Conservation (phyloP, 495 filamentous ascomycete species). For the Penicillium macrosclerotiorum region DNA sequence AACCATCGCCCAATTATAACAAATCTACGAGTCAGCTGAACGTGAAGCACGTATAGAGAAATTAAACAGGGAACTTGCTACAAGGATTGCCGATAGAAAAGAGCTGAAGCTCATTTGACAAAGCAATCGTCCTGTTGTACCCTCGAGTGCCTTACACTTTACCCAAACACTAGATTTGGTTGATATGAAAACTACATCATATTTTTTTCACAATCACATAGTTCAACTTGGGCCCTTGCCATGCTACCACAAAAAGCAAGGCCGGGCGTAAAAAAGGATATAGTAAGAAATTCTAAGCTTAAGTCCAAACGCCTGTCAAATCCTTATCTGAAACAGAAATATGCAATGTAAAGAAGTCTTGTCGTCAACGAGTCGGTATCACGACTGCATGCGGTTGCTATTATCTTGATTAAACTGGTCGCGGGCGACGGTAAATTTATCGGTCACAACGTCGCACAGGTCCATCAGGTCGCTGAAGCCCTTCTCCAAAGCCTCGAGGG, state of each 20-base stretch:
- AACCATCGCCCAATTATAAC: too few relatives aligned
- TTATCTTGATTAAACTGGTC: conserved; percentile 57
- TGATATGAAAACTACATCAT: too few relatives aligned
- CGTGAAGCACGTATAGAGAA: too few relatives aligned
- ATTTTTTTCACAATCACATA: too few relatives aligned
- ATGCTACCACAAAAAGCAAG: background rate
- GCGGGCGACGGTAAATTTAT: conserved; percentile 71
- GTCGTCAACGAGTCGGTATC: background rate
- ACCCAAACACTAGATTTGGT: background rate
- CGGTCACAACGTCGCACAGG: conserved; percentile 84
- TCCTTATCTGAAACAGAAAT: background rate
- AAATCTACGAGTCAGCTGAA: too few relatives aligned
- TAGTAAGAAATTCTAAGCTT: conserved; percentile 10
- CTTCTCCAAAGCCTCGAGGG: conserved; percentile 82
- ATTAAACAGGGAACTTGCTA: too few relatives aligned
- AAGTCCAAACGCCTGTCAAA: conserved; percentile 17
- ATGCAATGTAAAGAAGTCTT: conserved; percentile 13
- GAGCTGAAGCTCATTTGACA: too few relatives aligned
- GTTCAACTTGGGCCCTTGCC: too few relatives aligned
- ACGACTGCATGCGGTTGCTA: conserved; percentile 38
- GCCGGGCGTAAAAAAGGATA: background rate
- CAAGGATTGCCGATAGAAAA: too few relatives aligned
- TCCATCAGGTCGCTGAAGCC: conserved; percentile 84
- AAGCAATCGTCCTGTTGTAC: too few relatives aligned
- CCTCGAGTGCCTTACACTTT: background rate